phyloP scores from a whole-genome alignment of 192 early-diverging fungal genomes.

The Helicostylum pulchrum region DNA sequence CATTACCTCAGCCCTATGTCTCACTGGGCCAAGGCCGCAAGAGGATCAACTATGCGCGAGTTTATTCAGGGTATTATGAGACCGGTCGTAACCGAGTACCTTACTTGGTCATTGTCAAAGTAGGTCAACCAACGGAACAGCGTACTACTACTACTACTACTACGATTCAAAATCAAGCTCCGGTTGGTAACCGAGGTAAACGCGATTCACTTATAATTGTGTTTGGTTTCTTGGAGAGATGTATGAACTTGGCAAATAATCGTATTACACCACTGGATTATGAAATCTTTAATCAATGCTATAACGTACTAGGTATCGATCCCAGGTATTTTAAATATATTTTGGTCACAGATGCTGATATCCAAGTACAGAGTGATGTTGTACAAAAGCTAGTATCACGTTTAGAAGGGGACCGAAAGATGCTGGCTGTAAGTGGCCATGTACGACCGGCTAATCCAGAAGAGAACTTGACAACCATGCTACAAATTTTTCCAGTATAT shows the following conservation, averaged over 20 bases:
- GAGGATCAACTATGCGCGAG: conserved; percentile 59
- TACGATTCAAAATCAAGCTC: conserved; percentile 13
- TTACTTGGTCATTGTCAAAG: conserved; percentile 60
- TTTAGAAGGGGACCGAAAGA: conserved; percentile 51
- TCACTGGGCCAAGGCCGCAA: conserved; percentile 46
- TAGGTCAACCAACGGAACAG: conserved; percentile 47
- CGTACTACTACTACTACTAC: neutral
- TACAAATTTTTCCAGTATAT: conserved; percentile 68
- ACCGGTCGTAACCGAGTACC: conserved; percentile 52
- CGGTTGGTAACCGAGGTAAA: conserved; percentile 71
- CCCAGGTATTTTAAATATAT: conserved; percentile 62
- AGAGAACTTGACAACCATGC: conserved; percentile 58
- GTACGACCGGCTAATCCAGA: conserved; percentile 62
- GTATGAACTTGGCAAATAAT: conserved; percentile 55
- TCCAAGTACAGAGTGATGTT: conserved; percentile 55
- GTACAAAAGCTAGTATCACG: conserved; percentile 50
- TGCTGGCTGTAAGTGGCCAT: conserved; percentile 65
- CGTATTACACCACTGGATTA: conserved; percentile 64
- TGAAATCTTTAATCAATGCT: conserved; percentile 63
- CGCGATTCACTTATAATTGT: conserved; percentile 84
- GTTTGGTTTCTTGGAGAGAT: conserved; percentile 78
- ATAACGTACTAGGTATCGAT: conserved; percentile 59
- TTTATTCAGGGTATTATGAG: conserved; percentile 62
- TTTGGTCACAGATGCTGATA: conserved; percentile 66
- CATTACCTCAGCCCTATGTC: conserved; percentile 51